Evolutionary conservation across 257 asterid genomes (phyloP), one percentile per base, ranked within the genome.

Genomic region (Plantago ovata): DNA sequence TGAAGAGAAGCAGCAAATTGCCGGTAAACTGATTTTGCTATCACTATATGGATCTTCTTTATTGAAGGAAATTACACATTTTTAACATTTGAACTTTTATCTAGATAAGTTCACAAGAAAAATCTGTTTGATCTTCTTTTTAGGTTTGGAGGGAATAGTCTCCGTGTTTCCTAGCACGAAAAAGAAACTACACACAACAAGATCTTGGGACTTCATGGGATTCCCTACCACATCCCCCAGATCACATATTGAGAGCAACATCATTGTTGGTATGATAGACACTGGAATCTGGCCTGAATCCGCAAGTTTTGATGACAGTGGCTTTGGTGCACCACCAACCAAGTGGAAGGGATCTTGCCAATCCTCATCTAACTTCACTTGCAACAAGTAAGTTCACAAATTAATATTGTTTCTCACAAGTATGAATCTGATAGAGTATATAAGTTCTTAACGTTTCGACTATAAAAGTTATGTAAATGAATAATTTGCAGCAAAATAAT

Each of bases 171-270:
- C 73, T 0, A 82, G 75, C 69, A 62, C 62, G 11, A 72, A 65
- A 51, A 79, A 73, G 44, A 75, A 82, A 40, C 64, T 82, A 2
- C 86, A 74, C n/a, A 82, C 90, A 0, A 79, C 86, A 18, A 65
- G 84, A 55, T 82, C 86, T 38, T 82, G 90, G 90, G 86, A 79
- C 56, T 82, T 82, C 70, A 40, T 77, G 66, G 86, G 86, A 10
- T 79, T 82, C 15, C 80, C 90, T 13, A 11, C 43, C 19, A 50
- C 47, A 42, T 69, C 63, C 6, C 52, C 62, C 19, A 66, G 79
- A 69, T 38, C 75, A 0, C 39, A 38, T 7, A 63, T 58, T 0
- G 87, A 83, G 67, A 83, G 77, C 4, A 72, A 71, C n/a, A 21
- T 67, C 3, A 60, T 70, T 40, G 53, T 75, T 38, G 76, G 55